Evolutionary conservation across 202 grass and related monocot species (phyloP).

Genomic region (Eragrostis tef): DNA sequence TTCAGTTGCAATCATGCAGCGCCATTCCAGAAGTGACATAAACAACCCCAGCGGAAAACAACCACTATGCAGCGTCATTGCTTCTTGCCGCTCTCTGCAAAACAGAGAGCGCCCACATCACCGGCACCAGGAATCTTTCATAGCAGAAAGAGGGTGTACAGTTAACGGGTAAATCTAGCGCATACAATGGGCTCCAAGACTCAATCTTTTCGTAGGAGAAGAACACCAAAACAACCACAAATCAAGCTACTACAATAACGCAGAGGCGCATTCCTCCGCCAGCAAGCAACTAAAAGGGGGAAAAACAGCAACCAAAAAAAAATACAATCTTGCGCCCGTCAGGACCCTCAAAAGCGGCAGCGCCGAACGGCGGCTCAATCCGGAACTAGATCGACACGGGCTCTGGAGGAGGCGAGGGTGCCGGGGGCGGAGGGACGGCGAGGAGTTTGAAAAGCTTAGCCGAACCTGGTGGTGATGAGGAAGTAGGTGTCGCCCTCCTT

Average conservation of each 20-base stretch:
- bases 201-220: constrained; percentile 9
- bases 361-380: not conserved
- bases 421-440: not conserved
- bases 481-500: constrained; percentile 96
- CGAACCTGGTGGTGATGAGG: constrained; percentile 83
- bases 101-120: not conserved
- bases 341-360: not conserved
- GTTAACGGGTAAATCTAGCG: not conserved
- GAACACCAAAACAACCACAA: constrained; percentile 18
- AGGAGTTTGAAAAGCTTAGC: not conserved
- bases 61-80: not conserved
- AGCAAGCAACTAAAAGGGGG: not conserved
- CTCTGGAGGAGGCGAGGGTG: not conserved
- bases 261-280: not conserved
- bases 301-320: not conserved
- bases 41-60: not conserved
- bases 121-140: not conserved
- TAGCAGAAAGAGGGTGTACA: not conserved
- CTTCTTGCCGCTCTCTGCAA: not conserved
- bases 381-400: constrained; percentile 25
- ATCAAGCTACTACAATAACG: not conserved
- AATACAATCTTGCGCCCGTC: not conserved
- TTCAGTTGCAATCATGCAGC: constrained; percentile 1
- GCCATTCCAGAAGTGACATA: not conserved
- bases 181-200: not conserved